These are phyloP conservation scores for Fusarium multiceps DNA, from an alignment of 2,329 filamentous ascomycete genomes.

Conservation along the genomic window DNA sequence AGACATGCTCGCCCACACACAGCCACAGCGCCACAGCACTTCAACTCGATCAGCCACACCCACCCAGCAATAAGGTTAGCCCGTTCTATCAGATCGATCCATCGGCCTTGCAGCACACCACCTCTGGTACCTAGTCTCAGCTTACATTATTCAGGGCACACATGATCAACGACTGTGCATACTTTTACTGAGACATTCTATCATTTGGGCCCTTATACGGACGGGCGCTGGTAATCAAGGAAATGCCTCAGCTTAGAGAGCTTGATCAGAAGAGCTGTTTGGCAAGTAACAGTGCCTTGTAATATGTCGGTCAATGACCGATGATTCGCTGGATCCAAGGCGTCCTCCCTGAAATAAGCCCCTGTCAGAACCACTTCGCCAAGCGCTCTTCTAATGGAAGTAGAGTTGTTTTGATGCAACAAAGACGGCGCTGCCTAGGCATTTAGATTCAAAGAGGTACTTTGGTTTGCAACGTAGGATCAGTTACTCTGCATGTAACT, in stretches of 20 bases:
- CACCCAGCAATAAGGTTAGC: not conserved
- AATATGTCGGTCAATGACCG: constrained; percentile 3
- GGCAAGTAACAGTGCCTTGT: not conserved
- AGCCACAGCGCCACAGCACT: not conserved
- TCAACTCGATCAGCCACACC: not conserved
- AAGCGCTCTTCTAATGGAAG: not conserved
- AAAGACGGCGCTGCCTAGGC: not conserved
- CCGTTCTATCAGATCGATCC: not conserved
- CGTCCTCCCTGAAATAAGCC: constrained; percentile 17
- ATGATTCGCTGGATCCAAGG: constrained; percentile 11
- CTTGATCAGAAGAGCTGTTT: not conserved
- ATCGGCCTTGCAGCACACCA: constrained; percentile 4
- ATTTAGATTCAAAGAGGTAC: not conserved
- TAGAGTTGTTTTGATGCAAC: not conserved
- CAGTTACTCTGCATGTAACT: not conserved
- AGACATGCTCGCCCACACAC: not conserved
- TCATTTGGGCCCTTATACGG: not conserved
- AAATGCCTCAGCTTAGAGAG: constrained; percentile 7
- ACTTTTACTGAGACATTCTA: constrained; percentile 15
- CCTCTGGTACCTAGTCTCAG: not conserved
- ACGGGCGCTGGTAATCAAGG: not conserved
- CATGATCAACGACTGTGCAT: constrained; percentile 23
- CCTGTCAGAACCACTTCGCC: constrained; percentile 16
- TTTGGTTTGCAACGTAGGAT: not conserved
- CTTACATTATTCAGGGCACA: constrained; percentile 12